A percentile compares a stretch with the other conserved stretches of the same genome.
phyloP scores from a whole-genome alignment of 148 eudicot genomes.

The Rhododendron simsii region DNA sequence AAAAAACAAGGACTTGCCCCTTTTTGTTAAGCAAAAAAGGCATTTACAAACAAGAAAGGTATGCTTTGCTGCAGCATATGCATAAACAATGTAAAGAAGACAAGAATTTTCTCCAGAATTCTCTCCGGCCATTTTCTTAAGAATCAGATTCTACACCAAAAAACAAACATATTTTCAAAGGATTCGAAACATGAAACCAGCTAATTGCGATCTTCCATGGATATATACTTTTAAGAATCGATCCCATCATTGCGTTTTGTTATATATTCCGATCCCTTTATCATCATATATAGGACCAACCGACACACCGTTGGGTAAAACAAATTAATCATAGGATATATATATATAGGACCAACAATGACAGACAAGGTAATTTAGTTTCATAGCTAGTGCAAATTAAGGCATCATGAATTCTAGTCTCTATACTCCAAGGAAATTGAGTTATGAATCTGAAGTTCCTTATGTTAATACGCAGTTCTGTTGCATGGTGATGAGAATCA shows the following conservation, averaged over 20 bases:
- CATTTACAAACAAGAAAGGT: conserved; percentile 7
- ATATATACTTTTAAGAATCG: background rate
- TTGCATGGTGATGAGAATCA: conserved; percentile 35
- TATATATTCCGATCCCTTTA: background rate
- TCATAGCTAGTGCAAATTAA: background rate
- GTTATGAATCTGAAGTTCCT: background rate
- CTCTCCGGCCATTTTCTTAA: background rate
- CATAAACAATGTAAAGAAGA: conserved; percentile 4
- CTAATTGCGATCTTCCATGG: background rate
- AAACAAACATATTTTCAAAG: background rate
- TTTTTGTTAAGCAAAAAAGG: background rate
- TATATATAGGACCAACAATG: conserved; percentile 3
- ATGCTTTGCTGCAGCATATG: background rate
- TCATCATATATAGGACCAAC: background rate
- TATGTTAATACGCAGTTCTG: conserved; percentile 13
- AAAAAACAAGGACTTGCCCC: background rate
- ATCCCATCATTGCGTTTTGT: background rate
- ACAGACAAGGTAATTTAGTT: conserved; percentile 12
- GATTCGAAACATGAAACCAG: background rate
- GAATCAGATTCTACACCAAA: conserved; percentile 8
- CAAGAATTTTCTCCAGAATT: background rate
- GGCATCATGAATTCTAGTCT: background rate
- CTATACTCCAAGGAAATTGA: background rate
- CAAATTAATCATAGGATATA: background rate
- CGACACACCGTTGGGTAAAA: background rate